Conservation (phyloP, 2,329 filamentous ascomycete genomes). For the Domatiomyces catenatus region DNA sequence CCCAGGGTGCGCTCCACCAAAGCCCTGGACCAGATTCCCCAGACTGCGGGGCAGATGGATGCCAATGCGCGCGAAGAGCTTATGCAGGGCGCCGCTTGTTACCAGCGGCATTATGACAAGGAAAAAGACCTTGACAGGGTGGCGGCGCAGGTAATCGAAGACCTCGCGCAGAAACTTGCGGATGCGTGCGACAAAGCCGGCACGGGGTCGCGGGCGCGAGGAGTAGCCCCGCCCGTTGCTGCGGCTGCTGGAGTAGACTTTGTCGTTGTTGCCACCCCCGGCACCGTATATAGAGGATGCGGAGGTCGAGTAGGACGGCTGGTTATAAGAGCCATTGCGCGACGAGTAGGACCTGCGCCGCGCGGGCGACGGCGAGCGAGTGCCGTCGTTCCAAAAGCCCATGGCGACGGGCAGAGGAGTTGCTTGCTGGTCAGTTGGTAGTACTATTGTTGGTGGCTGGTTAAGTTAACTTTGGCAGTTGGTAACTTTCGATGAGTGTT, state of each 20-base stretch:
- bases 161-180: conserved; percentile 68
- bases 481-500: too few species aligned
- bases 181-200: conserved; percentile 63
- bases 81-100: conserved; percentile 65
- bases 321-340: conserved; percentile 1
- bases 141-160: conserved; percentile 61
- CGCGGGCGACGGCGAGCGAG: conserved; percentile 9
- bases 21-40: conserved; percentile 24
- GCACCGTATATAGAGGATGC: conserved; percentile 22
- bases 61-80: conserved; percentile 63
- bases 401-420: conserved; percentile 3
- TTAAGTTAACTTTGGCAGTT: too few species aligned
- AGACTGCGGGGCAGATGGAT: conserved; percentile 55
- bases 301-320: conserved; percentile 20
- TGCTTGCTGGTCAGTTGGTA: background rate
- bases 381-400: conserved; percentile 18
- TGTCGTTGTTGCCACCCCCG: conserved; percentile 10
- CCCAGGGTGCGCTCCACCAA: conserved; percentile 2
- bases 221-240: conserved; percentile 38
- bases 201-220: conserved; percentile 61
- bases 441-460: background rate
- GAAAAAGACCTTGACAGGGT: conserved; percentile 78
- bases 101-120: conserved; percentile 76
- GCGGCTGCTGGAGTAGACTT: conserved; percentile 20
- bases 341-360: conserved; percentile 17